A percentile compares a stretch with the other conserved stretches of the same genome.
These are phyloP conservation scores for Trichoderma breve DNA, from an alignment of 2,329 filamentous ascomycete genomes.

Conservation along the genomic window DNA sequence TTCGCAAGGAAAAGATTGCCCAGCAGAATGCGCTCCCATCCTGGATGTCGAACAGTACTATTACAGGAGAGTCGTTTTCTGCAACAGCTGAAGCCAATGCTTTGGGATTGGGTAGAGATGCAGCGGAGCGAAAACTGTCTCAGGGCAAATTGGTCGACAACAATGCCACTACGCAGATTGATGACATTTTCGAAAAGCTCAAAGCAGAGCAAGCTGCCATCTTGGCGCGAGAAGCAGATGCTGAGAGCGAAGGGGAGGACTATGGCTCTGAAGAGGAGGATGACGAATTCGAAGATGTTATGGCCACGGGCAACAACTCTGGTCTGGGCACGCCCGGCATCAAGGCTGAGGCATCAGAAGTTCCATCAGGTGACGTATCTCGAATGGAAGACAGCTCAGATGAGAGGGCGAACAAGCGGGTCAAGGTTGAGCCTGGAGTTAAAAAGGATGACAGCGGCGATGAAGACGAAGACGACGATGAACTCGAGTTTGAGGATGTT, in stretches of 20 bases:
- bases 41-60: slow-evolving; percentile 71
- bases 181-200: slow-evolving; percentile 65
- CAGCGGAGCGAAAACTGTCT: slow-evolving; percentile 47
- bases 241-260: slow-evolving; percentile 36
- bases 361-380: slow-evolving; percentile 20
- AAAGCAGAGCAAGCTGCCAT: slow-evolving; percentile 56
- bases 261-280: slow-evolving; percentile 40
- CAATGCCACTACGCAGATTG: slow-evolving; percentile 57
- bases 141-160: slow-evolving; percentile 42
- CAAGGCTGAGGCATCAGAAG: slow-evolving; percentile 37
- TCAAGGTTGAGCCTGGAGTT: slow-evolving; percentile 55
- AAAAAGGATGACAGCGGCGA: slow-evolving; percentile 44
- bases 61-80: slow-evolving; percentile 61
- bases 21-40: slow-evolving; percentile 67
- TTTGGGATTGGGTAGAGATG: slow-evolving; percentile 38
- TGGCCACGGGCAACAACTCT: slow-evolving; percentile 37
- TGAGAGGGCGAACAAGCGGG: slow-evolving; percentile 55
- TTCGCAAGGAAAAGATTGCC: slow-evolving; percentile 63
- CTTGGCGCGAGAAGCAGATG: slow-evolving; percentile 32
- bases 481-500: slow-evolving; percentile 60
- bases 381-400: slow-evolving; percentile 36
- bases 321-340: slow-evolving; percentile 34
- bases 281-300: slow-evolving; percentile 51
- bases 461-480: slow-evolving; percentile 51
- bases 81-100: slow-evolving; percentile 26